A percentile compares a stretch with the other conserved stretches of the same genome.
Conservation (phyloP, 1,284 basidiomycete species). For the Ustilago esculenta region DNA sequence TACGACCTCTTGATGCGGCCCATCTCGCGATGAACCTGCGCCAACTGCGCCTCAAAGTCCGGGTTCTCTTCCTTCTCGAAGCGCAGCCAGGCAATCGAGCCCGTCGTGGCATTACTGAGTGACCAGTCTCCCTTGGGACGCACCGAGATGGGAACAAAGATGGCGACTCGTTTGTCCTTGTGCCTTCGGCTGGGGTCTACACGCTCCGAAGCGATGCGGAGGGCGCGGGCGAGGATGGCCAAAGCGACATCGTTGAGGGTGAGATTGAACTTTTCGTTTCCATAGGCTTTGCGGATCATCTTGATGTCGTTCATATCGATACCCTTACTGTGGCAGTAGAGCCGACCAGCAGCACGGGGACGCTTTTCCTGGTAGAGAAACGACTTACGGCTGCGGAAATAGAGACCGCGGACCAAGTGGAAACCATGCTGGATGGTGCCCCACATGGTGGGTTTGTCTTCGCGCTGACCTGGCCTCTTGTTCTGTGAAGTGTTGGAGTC, state of each 20-base stretch:
- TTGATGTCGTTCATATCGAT: constrained; percentile 64
- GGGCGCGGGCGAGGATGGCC: constrained; percentile 61
- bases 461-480: constrained; percentile 54
- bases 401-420: constrained; percentile 61
- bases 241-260: constrained; percentile 65
- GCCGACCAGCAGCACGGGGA: constrained; percentile 40
- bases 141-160: constrained; percentile 64
- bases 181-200: constrained; percentile 39
- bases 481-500: constrained; percentile 52
- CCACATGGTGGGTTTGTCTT: constrained; percentile 50
- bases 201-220: constrained; percentile 59
- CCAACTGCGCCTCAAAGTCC: constrained; percentile 51
- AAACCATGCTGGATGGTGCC: constrained; percentile 58
- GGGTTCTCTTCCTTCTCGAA: constrained; percentile 54
- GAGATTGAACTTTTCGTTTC: constrained; percentile 50
- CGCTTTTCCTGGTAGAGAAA: constrained; percentile 56
- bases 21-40: constrained; percentile 64
- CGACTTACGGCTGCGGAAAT: constrained; percentile 59
- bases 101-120: constrained; percentile 63
- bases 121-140: constrained; percentile 63
- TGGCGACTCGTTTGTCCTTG: constrained; percentile 63
- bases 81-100: constrained; percentile 62
- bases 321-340: constrained; percentile 64
- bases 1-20: constrained; percentile 59
- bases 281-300: constrained; percentile 63